phyloP scores from a whole-genome alignment of 1,284 basidiomycete species.

The Hortiboletus rubellus region DNA sequence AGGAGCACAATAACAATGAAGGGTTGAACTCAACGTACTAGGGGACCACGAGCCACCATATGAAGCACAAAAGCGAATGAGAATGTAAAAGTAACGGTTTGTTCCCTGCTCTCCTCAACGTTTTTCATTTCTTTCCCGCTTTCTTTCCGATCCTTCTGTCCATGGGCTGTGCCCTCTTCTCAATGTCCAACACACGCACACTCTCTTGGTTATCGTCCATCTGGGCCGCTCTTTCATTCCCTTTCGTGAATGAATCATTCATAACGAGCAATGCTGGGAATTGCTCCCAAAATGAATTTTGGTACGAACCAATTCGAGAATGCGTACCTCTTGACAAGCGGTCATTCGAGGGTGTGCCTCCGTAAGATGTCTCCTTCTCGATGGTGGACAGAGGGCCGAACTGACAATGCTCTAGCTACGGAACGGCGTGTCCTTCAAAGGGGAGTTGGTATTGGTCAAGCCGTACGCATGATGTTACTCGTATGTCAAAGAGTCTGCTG shows the following conservation, averaged over 20 bases:
- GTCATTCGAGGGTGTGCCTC: background rate
- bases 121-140: background rate
- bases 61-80: conserved; percentile 9
- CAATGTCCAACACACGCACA: conserved; percentile 3
- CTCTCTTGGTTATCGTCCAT: background rate
- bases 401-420: conserved; percentile 7
- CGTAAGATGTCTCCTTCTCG: conserved; percentile 11
- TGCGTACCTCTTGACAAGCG: conserved; percentile 13
- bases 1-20: conserved; percentile 5
- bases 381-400: background rate
- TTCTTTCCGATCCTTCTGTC: background rate
- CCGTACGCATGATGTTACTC: conserved; percentile 6
- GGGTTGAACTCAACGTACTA: background rate
- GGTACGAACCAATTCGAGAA: conserved; percentile 14
- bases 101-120: background rate
- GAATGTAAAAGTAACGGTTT: conserved; percentile 1
- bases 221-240: conserved; percentile 9
- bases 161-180: conserved; percentile 11
- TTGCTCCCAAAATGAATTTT: conserved; percentile 19
- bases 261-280: conserved; percentile 4
- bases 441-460: conserved; percentile 21
- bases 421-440: conserved; percentile 7
- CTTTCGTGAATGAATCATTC: conserved; percentile 6
- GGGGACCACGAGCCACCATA: background rate
- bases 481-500: background rate